A percentile compares a stretch with the other conserved stretches of the same genome.
Evolutionary conservation across 495 filamentous ascomycete genomes (phyloP).

Genomic region (Hypomontagnella submonticulosa): DNA sequence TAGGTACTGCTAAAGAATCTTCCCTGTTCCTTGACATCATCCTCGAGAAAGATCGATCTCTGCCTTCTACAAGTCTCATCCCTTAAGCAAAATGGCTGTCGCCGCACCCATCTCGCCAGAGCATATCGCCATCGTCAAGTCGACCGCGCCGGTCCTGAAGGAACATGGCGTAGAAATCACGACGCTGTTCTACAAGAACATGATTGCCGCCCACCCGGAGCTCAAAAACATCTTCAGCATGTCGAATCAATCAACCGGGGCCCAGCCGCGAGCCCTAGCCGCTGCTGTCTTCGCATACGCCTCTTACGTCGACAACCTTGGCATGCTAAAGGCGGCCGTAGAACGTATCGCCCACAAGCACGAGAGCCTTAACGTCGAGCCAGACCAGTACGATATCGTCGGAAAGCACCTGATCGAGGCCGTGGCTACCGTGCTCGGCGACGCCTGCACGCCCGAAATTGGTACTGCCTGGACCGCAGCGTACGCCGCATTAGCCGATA

Average conservation of each 20-base stretch:
- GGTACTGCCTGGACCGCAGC: slow-evolving; percentile 75
- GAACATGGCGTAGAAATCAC: slow-evolving; percentile 75
- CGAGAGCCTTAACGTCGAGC: slow-evolving; percentile 73
- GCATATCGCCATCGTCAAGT: slow-evolving; percentile 65
- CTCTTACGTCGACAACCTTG: slow-evolving; percentile 75
- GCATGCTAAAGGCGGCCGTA: slow-evolving; percentile 68
- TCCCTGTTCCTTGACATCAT: background rate
- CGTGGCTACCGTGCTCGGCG: slow-evolving; percentile 73
- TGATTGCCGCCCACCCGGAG: slow-evolving; percentile 69
- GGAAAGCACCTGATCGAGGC: slow-evolving; percentile 73
- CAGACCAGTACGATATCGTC: slow-evolving; percentile 75
- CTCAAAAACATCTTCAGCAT: slow-evolving; percentile 75
- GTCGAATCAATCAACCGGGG: slow-evolving; percentile 71
- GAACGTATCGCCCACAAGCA: slow-evolving; percentile 81
- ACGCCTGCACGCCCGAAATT: slow-evolving; percentile 72
- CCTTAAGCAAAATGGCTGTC: slow-evolving; percentile 30
- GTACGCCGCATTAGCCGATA: slow-evolving; percentile 76
- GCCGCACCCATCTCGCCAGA: slow-evolving; percentile 51
- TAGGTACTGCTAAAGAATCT: background rate
- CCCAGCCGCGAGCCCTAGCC: slow-evolving; percentile 74
- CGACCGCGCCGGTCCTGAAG: slow-evolving; percentile 70
- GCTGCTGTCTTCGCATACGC: slow-evolving; percentile 76
- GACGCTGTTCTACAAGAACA: slow-evolving; percentile 72
- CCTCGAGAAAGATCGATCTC: background rate
- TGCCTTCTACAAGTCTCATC: background rate